Conservation (phyloP, 495 filamentous ascomycete species). For the Xylaria curta region DNA sequence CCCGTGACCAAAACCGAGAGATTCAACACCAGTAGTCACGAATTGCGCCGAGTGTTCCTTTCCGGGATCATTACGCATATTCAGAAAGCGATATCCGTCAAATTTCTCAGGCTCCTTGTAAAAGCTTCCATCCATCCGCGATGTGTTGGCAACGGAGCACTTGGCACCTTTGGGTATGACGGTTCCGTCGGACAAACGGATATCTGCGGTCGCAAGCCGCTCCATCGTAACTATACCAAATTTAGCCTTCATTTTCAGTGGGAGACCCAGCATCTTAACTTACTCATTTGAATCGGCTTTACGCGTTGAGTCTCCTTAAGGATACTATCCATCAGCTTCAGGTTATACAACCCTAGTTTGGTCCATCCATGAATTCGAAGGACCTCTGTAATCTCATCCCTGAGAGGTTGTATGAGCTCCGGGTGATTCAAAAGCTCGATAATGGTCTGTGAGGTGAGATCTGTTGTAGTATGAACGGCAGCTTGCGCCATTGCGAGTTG, state of each 20-base stretch:
- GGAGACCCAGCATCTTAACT: constrained; percentile 19
- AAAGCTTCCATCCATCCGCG: constrained; percentile 45
- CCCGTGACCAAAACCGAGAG: constrained; percentile 48
- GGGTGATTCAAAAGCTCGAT: constrained; percentile 44
- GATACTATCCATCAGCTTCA: constrained; percentile 60
- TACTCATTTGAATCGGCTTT: constrained; percentile 45
- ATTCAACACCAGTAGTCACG: constrained; percentile 49
- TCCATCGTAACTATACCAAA: constrained; percentile 26
- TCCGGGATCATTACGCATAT: constrained; percentile 44
- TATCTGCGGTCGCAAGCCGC: constrained; percentile 43
- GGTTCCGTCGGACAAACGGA: constrained; percentile 56
- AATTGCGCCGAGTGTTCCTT: constrained; percentile 53
- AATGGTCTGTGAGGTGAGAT: constrained; percentile 46
- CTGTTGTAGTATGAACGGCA: constrained; percentile 48
- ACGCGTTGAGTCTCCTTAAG: constrained; percentile 54
- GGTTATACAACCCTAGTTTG: constrained; percentile 56
- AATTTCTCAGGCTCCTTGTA: constrained; percentile 52
- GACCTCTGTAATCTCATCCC: constrained; percentile 43
- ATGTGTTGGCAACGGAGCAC: constrained; percentile 42
- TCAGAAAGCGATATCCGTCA: constrained; percentile 57
- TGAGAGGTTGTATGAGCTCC: constrained; percentile 42
- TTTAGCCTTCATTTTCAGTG: background rate
- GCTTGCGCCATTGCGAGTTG: constrained; percentile 39
- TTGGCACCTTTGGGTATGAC: constrained; percentile 55
- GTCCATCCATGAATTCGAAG: constrained; percentile 48